phyloP scores from a whole-genome alignment of 2,329 filamentous ascomycete genomes.

The Aureobasidium mangrovei region DNA sequence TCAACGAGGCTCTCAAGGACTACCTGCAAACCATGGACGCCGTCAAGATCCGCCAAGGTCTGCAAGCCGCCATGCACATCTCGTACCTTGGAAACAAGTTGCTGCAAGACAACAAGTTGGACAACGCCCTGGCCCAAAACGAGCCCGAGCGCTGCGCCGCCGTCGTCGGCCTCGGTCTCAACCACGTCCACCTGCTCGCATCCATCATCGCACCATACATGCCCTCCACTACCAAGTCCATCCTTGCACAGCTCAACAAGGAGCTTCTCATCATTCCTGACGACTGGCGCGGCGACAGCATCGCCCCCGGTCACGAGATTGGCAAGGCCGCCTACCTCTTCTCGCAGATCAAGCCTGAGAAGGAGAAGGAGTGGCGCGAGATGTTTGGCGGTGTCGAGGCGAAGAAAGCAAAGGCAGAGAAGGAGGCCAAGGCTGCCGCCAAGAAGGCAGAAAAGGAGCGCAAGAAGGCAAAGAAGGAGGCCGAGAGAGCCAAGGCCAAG shows the following conservation, averaged over 20 bases:
- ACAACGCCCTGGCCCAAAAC: conserved; percentile 51
- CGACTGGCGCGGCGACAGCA: conserved; percentile 50
- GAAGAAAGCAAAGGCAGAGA: conserved; percentile 61
- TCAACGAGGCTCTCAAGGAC: conserved; percentile 56
- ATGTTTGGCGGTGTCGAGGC: conserved; percentile 60
- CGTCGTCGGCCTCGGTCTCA: conserved; percentile 69
- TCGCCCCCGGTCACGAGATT: conserved; percentile 70
- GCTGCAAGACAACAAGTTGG: conserved; percentile 52
- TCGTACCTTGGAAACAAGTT: conserved; percentile 53
- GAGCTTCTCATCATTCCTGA: conserved; percentile 36
- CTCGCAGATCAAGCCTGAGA: conserved; percentile 70
- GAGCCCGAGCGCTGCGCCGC: conserved; percentile 52
- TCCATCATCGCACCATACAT: conserved; percentile 76
- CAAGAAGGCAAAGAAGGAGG: conserved; percentile 54
- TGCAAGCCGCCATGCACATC: conserved; percentile 58
- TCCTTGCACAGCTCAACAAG: conserved; percentile 62
- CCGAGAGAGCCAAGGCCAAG: conserved; percentile 49
- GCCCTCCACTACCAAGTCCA: conserved; percentile 65
- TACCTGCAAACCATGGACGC: conserved; percentile 62
- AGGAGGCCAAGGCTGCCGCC: conserved; percentile 48
- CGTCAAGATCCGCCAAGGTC: conserved; percentile 60
- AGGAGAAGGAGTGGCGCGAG: conserved; percentile 74
- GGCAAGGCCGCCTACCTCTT: conserved; percentile 75
- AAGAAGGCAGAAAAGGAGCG: conserved; percentile 56
- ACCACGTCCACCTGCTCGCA: conserved; percentile 74